Evolutionary conservation across 2,329 filamentous ascomycete genomes (phyloP).

Genomic region (Epichloe hybrida): DNA sequence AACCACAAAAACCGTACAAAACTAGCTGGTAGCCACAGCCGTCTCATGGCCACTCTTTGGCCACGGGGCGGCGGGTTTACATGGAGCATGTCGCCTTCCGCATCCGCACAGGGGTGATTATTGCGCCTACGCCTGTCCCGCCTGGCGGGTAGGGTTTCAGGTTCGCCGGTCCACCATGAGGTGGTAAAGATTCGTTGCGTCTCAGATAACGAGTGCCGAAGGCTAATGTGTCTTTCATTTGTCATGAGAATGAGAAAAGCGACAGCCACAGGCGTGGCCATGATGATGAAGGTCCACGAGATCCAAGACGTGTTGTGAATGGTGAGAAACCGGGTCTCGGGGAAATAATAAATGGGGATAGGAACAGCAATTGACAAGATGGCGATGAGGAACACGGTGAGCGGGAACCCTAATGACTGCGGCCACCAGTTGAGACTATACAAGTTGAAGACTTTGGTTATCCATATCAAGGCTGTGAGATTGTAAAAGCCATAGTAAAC

Average conservation of each 20-base stretch:
- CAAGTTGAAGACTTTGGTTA: conserved; percentile 58
- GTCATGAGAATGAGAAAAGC: conserved; percentile 50
- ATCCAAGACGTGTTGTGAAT: conserved; percentile 56
- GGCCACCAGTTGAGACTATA: conserved; percentile 64
- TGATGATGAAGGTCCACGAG: conserved; percentile 55
- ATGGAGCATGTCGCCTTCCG: conserved; percentile 23
- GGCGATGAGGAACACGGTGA: conserved; percentile 49
- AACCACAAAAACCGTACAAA: conserved; percentile 60
- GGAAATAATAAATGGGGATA: conserved; percentile 44
- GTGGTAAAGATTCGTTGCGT: conserved; percentile 55
- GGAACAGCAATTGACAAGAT: conserved; percentile 45
- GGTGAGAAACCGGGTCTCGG: conserved; percentile 38
- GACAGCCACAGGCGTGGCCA: conserved; percentile 54
- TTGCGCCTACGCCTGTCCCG: conserved; percentile 18
- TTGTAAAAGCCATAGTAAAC: conserved; percentile 60
- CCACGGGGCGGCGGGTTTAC: conserved; percentile 13
- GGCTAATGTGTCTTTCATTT: conserved; percentile 48
- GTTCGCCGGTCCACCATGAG: conserved; percentile 51
- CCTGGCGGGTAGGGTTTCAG: conserved; percentile 29
- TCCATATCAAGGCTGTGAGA: conserved; percentile 53
- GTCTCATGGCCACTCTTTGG: conserved; percentile 28
- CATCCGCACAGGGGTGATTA: conserved; percentile 20
- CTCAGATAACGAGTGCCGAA: conserved; percentile 48
- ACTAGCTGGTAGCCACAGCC: conserved; percentile 48
- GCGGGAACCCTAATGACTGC: conserved; percentile 46